phyloP scores from a whole-genome alignment of 352 stramenopile genomes.

The Phytophthora ohioensis region DNA sequence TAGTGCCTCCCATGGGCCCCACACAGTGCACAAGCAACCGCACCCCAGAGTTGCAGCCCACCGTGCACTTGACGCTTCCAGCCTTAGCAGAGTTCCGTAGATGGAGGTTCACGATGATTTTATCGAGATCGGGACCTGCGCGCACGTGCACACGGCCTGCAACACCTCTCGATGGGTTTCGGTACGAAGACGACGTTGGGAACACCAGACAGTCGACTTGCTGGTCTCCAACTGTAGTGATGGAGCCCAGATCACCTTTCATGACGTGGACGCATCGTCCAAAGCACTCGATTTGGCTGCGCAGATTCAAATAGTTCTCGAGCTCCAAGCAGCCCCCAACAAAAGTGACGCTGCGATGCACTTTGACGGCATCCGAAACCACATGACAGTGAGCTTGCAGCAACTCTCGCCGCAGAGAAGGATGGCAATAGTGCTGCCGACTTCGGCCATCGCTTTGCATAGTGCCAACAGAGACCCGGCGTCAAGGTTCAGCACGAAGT shows the following conservation, averaged over 20 bases:
- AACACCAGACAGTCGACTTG: slow-evolving; percentile 73
- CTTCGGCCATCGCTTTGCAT: slow-evolving; percentile 24
- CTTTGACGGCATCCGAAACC: neutral
- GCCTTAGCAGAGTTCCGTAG: slow-evolving; percentile 3
- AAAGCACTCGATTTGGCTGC: slow-evolving; percentile 53
- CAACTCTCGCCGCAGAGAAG: slow-evolving; percentile 33
- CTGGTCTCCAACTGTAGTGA: slow-evolving; percentile 35
- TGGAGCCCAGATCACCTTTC: slow-evolving; percentile 52
- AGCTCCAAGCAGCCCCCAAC: slow-evolving; percentile 34
- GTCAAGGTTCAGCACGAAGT: slow-evolving; percentile 32
- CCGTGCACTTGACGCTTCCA: slow-evolving; percentile 47
- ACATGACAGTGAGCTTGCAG: slow-evolving; percentile 31
- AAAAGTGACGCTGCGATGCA: slow-evolving; percentile 27
- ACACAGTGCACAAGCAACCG: slow-evolving; percentile 71
- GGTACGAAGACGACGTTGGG: slow-evolving; percentile 51
- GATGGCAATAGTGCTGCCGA: neutral
- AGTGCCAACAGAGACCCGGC: slow-evolving; percentile 13
- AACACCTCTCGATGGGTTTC: slow-evolving; percentile 54
- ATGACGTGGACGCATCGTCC: slow-evolving; percentile 44
- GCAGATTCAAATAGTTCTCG: slow-evolving; percentile 52
- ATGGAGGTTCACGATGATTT: slow-evolving; percentile 20
- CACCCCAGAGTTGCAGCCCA: slow-evolving; percentile 52
- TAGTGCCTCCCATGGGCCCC: slow-evolving; percentile 26
- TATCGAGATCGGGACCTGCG: slow-evolving; percentile 42
- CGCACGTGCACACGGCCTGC: slow-evolving; percentile 59